Base-by-base conservation (phyloP, 179 eudicot genomes). In the Corrigiola litoralis region DNA sequence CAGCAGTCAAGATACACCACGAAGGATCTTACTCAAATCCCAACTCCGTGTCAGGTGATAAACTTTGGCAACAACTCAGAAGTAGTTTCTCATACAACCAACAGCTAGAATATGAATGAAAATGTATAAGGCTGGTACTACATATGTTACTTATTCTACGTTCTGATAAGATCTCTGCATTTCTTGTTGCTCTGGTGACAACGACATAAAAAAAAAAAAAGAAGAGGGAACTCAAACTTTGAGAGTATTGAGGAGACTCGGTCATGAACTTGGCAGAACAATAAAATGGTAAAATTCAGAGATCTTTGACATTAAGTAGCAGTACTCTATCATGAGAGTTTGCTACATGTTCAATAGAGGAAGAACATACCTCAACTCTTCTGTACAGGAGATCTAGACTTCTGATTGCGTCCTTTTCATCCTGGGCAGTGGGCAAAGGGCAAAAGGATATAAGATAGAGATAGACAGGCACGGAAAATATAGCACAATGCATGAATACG, bases 321-420 rank as follows among this genome's bases (percentile, higher is more conserved):
- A 38, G 18, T 25, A 36, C 49, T 37, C 45, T 52, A 18, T 50
- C n/a, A 51, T 25, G 31, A 24, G 31, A 10, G 2, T 31, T 55
- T 0, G 49, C 24, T 51, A 24, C n/a, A 41, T 45, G 23, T n/a
- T 6, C 1, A 36, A 3, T 12, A 37, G 47, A 31, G 23, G n/a
- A 1, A 65, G 68, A 21, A 57, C 72, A 59, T 82, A 91, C 97
- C 97, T 91, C 97, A 71, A 89, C 90, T 64, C 97, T 84, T 76
- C 99, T 83, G 82, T 91, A 94, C 71, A 94, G 55, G 55, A 94
- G 96, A 75, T 94, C 99, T 60, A 94, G 89, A 76, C 99, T 88
- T 87, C 99, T 80, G 73, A 94, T 58, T 56, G 90, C 95, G 63
- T 94, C 99, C 72, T 85, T 94, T 74, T 94, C 99, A 2, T 88